phyloP scores from a whole-genome alignment of 768 basidiomycete genomes.

The Boletus subparvulus region DNA sequence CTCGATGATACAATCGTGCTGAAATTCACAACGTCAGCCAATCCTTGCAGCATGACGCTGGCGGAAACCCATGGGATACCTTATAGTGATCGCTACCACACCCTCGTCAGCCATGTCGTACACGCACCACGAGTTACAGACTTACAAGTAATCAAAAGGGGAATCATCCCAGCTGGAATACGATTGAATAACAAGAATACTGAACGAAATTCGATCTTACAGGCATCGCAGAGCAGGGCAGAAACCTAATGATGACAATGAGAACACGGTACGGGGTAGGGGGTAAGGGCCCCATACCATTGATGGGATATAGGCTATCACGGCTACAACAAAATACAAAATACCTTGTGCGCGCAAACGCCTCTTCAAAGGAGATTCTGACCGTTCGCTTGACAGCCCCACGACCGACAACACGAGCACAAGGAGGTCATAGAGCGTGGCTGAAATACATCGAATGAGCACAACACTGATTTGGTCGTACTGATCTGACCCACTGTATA shows the following conservation, averaged over 20 bases:
- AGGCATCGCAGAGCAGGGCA: not conserved
- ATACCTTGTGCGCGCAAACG: conserved; percentile 20
- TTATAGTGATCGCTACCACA: conserved; percentile 7
- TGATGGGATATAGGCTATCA: conserved; percentile 13
- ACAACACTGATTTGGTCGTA: not conserved
- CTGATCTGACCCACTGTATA: conserved; percentile 15
- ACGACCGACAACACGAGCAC: conserved; percentile 18
- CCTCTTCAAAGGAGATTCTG: conserved; percentile 13
- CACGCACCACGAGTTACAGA: not conserved
- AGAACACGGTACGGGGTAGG: not conserved
- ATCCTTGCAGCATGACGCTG: not conserved
- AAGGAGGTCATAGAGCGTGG: conserved; percentile 17
- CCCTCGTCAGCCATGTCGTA: not conserved
- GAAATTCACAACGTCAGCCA: not conserved
- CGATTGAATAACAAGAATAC: not conserved
- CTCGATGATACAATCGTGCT: conserved; percentile 11
- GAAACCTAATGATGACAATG: conserved; percentile 4
- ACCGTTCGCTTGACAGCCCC: conserved; percentile 13
- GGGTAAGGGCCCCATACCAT: not conserved
- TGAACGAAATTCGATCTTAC: conserved; percentile 5
- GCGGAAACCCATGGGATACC: not conserved
- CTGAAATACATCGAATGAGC: conserved; percentile 7
- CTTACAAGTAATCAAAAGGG: conserved; percentile 5
- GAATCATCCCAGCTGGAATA: not conserved
- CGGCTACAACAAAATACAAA: conserved; percentile 12